Evolutionary conservation across 2,329 filamentous ascomycete species (phyloP).

Genomic region (Microsporum audouinii): DNA sequence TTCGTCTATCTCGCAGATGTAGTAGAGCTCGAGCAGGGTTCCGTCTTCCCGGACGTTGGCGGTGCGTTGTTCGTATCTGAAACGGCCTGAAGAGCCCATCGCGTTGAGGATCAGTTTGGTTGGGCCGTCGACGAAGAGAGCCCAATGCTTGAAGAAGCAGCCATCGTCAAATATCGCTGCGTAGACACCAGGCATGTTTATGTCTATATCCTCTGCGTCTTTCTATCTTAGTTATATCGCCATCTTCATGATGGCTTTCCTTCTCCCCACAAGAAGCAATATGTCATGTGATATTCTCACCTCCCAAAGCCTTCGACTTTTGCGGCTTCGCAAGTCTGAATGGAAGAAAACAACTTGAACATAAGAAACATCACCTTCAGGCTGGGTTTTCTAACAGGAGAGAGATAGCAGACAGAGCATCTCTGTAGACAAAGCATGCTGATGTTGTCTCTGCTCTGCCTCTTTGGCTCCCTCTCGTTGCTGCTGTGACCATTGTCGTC

Average conservation of each 20-base stretch:
- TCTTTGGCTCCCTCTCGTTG: background rate
- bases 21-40: slow-evolving; percentile 7
- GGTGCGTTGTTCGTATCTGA: slow-evolving; percentile 8
- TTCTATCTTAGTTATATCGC: background rate
- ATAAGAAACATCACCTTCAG: background rate
- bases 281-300: background rate
- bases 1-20: slow-evolving; percentile 4
- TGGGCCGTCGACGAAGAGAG: slow-evolving; percentile 1
- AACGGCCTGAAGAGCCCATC: slow-evolving; percentile 6
- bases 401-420: background rate
- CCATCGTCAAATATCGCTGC: background rate
- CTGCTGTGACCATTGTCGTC: background rate
- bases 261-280: background rate
- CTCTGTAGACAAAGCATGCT: background rate
- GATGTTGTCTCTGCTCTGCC: background rate
- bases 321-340: background rate
- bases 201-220: background rate
- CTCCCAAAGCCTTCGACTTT: background rate
- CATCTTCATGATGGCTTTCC: background rate
- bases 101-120: slow-evolving; percentile 3
- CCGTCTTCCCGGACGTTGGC: slow-evolving; percentile 5
- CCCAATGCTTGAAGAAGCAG: background rate
- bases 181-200: background rate
- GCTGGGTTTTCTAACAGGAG: too few relatives aligned
- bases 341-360: background rate